These are phyloP conservation scores for Botryotinia globosa DNA, from an alignment of 2,329 filamentous ascomycete species.

Conservation along the genomic window DNA sequence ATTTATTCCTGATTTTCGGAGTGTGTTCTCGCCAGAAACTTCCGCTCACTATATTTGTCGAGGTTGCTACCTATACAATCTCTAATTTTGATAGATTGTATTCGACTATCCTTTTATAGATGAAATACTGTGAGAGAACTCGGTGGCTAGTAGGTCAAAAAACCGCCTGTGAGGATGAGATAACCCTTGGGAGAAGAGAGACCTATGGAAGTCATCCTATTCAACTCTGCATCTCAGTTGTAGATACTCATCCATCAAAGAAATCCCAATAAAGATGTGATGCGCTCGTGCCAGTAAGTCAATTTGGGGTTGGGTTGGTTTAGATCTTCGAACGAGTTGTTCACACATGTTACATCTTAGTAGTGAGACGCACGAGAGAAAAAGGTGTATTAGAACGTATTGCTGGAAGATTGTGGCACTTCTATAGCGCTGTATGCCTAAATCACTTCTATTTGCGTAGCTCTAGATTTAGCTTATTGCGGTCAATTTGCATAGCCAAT, in stretches of 20 bases:
- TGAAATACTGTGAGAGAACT: background rate
- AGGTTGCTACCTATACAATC: background rate
- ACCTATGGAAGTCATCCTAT: background rate
- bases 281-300: background rate
- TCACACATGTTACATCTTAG: no score
- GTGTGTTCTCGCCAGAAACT: background rate
- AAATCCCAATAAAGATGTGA: background rate
- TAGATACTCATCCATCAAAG: background rate
- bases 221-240: background rate
- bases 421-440: background rate
- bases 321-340: no score
- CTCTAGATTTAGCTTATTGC: no score
- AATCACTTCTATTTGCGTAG: no score
- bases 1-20: background rate
- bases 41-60: background rate
- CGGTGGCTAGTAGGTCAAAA: background rate
- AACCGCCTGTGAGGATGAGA: background rate
- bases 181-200: background rate
- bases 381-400: accelerated
- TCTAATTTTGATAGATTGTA: background rate
- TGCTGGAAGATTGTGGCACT: background rate
- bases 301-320: background rate
- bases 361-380: background rate
- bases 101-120: background rate
- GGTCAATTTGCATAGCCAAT: background rate